Evolutionary conservation across 257 asterid genomes (phyloP), one percentile per base, ranked within the genome.

Genomic region (Parsonsia alboflavescens): DNA sequence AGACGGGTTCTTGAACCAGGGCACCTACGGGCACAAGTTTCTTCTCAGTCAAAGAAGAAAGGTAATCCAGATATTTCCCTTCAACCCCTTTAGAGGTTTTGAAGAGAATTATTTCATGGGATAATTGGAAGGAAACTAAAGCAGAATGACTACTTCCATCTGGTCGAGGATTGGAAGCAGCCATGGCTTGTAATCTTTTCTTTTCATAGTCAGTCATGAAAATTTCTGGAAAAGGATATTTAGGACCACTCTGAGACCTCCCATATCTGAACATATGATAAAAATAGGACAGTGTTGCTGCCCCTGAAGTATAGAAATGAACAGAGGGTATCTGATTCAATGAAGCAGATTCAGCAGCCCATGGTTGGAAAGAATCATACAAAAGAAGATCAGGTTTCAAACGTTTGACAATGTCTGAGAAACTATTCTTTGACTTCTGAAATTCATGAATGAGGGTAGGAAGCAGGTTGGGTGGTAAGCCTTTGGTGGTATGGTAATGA

Each of bases 261-360:
- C 7, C 15, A 16, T 49, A 8, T 10, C 5, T 70, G 6, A 6
- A 24, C 49, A 17, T 16, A 49, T 8, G 26, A 33, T 65, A 58
- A 42, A 41, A 54, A 17, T 7, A 73, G 39, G 77, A 56, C 41
- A 44, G 12, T 9, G 65, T 8, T 13, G 63, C 70, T 36, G 81
- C 77, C 1, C 77, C 77, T 24, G 68, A 5, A 46, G 73, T 53
- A 0, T 4, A 0, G 15, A 72, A 65, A 56, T 28, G 52, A 44
- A 72, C 70, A 2, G 61, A 59, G 0, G 81, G 81, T 33, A 78
- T 52, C 10, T 22, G 9, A 6, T 45, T 24, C 5, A 15, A 61
- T n/a, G 77, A 33, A 15, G 81, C 74, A 22, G 56, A n/a, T 3
- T 10, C n/a, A 6, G 81, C 61, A 6, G 81, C 81, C 81, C 81